Evolutionary conservation across 345 rosid genomes (phyloP), one percentile per base, ranked within the genome.

Genomic region (Theobroma cacao): DNA sequence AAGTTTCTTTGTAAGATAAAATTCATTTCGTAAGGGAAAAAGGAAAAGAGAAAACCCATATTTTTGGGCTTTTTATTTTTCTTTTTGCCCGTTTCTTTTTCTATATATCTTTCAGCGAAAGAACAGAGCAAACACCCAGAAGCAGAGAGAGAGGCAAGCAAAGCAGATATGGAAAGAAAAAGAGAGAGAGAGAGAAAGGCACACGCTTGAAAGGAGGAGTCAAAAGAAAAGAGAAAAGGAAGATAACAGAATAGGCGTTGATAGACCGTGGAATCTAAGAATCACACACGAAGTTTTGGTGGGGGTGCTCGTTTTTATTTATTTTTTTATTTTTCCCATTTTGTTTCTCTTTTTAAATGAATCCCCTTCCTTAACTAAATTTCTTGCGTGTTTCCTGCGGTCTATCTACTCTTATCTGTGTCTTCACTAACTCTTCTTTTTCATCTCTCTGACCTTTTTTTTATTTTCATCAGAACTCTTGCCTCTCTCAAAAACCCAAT

Each of bases 191-290:
- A 36, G 78, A 55, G 34, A 71, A 41, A 77, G 73, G 59, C 40
- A 28, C 33, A 5, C n/a, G 41, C 24, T 73, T 73, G 77, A 68
- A 26, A 13, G 50, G 33, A 58, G 50, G 41, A 15, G 82, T 34
- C 48, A 40, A 72, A 45, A 72, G 15, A 40, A 64, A 70, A 47
- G 64, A 56, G 69, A 61, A 56, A 33, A 26, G 43, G 72, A 75
- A 36, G 75, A 77, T 75, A 82, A 86, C 88, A 85, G 88, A 84
- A 47, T 76, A 83, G 85, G 91, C 85, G 89, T 89, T 82, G 90
- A 91, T 90, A 91, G 97, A 83, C 94, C 90, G 89, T 90, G 87
- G 91, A 90, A 91, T 91, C 91, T 80, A 50, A 74, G 90, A 91
- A 88, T 92, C 91, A 81, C 91, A 72, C 88, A 48, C 53, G 75